A percentile compares a stretch with the other conserved stretches of the same genome.
phyloP scores from a whole-genome alignment of 2,329 filamentous ascomycete genomes.

The Alternaria burnsii region DNA sequence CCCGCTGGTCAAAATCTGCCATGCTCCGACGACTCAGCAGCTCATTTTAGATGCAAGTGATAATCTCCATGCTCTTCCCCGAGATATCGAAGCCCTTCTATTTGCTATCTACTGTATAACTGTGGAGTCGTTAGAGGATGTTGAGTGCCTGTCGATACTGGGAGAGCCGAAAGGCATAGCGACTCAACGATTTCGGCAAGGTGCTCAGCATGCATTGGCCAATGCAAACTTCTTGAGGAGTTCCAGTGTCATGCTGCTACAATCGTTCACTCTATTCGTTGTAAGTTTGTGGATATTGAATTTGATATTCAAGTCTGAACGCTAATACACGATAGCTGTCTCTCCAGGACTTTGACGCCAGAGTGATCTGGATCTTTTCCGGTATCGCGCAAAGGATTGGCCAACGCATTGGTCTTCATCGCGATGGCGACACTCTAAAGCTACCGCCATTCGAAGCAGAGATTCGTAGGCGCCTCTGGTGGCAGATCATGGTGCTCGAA shows the following conservation, averaged over 20 bases:
- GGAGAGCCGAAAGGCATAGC: slow-evolving; percentile 62
- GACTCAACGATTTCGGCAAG: slow-evolving; percentile 63
- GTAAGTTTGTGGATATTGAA: slow-evolving; percentile 56
- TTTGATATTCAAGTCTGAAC: neutral
- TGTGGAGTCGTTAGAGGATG: slow-evolving; percentile 63
- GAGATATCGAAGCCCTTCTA: slow-evolving; percentile 64
- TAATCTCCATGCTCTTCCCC: slow-evolving; percentile 63
- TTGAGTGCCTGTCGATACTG: slow-evolving; percentile 63
- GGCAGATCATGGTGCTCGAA: slow-evolving; percentile 70
- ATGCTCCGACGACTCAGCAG: slow-evolving; percentile 56
- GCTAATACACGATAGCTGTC: slow-evolving; percentile 48
- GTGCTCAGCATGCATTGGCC: slow-evolving; percentile 70
- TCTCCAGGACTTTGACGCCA: slow-evolving; percentile 58
- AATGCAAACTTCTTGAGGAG: slow-evolving; percentile 73
- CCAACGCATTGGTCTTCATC: slow-evolving; percentile 68
- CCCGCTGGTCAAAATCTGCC: slow-evolving; percentile 39
- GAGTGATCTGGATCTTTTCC: slow-evolving; percentile 69
- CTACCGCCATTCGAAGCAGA: slow-evolving; percentile 66
- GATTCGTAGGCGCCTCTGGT: slow-evolving; percentile 65
- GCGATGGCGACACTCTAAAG: slow-evolving; percentile 63
- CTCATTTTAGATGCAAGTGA: slow-evolving; percentile 67
- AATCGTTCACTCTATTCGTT: slow-evolving; percentile 70
- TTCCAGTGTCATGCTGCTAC: slow-evolving; percentile 70
- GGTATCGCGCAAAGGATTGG: slow-evolving; percentile 68
- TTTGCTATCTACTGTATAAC: slow-evolving; percentile 45